phyloP scores from a whole-genome alignment of 805 yeast genomes.

The Teunomyces lycoperdinae region DNA sequence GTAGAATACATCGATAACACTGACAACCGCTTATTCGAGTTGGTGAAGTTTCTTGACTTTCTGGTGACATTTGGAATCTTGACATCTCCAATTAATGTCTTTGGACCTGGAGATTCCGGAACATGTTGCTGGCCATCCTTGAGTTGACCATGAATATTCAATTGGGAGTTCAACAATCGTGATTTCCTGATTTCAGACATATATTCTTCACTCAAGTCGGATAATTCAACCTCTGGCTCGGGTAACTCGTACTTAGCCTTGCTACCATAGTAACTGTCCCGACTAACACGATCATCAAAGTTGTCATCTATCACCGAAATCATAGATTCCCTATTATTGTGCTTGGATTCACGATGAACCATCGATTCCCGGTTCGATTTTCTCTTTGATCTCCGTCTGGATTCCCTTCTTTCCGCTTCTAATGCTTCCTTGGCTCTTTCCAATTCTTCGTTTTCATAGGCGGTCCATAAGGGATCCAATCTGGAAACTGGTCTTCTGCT shows the following conservation, averaged over 20 bases:
- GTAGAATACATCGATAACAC: slow-evolving; percentile 73
- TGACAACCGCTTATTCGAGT: slow-evolving; percentile 63
- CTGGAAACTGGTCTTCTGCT: slow-evolving; percentile 56
- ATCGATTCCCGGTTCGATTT: slow-evolving; percentile 8
- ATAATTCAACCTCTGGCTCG: slow-evolving; percentile 32
- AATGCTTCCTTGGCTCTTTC: slow-evolving; percentile 43
- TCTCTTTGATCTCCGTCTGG: slow-evolving; percentile 11
- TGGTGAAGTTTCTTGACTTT: slow-evolving; percentile 59
- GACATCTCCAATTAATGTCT: slow-evolving; percentile 56
- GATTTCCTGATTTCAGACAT: slow-evolving; percentile 44
- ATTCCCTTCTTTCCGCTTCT: slow-evolving; percentile 30
- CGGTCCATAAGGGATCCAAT: slow-evolving; percentile 55
- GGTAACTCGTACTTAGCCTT: slow-evolving; percentile 30
- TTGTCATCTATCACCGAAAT: slow-evolving; percentile 28
- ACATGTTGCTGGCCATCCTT: neutral
- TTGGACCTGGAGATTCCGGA: slow-evolving; percentile 32
- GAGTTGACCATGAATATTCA: slow-evolving; percentile 19
- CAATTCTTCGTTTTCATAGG: slow-evolving; percentile 47
- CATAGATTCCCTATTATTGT: slow-evolving; percentile 32
- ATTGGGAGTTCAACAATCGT: slow-evolving; percentile 42
- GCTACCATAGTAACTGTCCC: slow-evolving; percentile 17
- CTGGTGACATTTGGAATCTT: slow-evolving; percentile 70
- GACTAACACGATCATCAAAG: slow-evolving; percentile 16
- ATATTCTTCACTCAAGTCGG: slow-evolving; percentile 42
- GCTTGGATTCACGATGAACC: slow-evolving; percentile 7